Evolutionary conservation across 1,284 basidiomycete species (phyloP).

Genomic region (Veloporphyrellus conicus): DNA sequence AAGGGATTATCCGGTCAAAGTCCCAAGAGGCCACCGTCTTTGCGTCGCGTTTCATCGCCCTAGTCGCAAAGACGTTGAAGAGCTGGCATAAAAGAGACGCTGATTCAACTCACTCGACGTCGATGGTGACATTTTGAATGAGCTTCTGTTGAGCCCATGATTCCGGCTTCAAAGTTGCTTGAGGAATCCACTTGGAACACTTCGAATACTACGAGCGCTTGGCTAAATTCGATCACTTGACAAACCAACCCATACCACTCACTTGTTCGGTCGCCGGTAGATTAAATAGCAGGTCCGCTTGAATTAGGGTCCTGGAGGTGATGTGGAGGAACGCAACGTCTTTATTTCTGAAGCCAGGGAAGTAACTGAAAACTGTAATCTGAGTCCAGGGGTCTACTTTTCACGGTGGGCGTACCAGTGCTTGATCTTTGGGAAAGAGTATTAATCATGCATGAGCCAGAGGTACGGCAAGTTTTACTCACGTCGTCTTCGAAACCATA

Average conservation of each 20-base stretch:
- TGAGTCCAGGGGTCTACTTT: slow-evolving; percentile 1
- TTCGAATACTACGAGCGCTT: slow-evolving; percentile 42
- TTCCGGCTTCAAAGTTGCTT: slow-evolving; percentile 54
- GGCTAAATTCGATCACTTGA: slow-evolving; percentile 16
- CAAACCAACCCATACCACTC: slow-evolving; percentile 5
- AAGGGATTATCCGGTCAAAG: slow-evolving; percentile 86
- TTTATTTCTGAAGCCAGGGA: slow-evolving; percentile 78
- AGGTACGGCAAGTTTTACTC: slow-evolving; percentile 17
- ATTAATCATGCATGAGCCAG: background rate
- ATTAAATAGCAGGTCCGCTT: slow-evolving; percentile 90
- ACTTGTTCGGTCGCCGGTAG: slow-evolving; percentile 85
- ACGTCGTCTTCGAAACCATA: slow-evolving; percentile 86
- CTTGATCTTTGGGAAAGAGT: slow-evolving; percentile 46
- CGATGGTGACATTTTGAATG: slow-evolving; percentile 32
- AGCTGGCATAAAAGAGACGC: background rate
- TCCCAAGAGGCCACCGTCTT: slow-evolving; percentile 77
- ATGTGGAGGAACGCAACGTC: slow-evolving; percentile 88
- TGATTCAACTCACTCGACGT: slow-evolving; percentile 26
- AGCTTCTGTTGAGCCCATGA: slow-evolving; percentile 58
- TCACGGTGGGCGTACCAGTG: slow-evolving; percentile 45
- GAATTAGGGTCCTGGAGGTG: slow-evolving; percentile 73
- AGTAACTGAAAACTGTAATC: slow-evolving; percentile 50
- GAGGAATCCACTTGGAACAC: slow-evolving; percentile 44
- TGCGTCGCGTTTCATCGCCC: slow-evolving; percentile 70
- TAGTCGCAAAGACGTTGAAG: slow-evolving; percentile 26